Conservation (phyloP, 2,329 filamentous ascomycete genomes). For the Tolypocladium ovalisporum region DNA sequence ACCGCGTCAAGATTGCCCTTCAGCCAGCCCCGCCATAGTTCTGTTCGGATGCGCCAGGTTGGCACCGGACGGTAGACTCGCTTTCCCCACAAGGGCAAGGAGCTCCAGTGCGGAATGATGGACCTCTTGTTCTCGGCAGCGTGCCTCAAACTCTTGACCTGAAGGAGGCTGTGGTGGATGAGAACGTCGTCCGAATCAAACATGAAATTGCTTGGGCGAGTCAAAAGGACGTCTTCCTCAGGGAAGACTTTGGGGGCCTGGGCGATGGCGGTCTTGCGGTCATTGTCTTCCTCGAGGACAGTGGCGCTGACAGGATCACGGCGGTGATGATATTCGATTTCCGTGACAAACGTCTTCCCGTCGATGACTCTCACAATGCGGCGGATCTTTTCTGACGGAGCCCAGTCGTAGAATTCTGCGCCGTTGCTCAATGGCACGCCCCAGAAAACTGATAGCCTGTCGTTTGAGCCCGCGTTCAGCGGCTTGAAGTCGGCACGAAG, state of each 20-base stretch:
- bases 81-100: slow-evolving; percentile 13
- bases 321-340: slow-evolving; percentile 22
- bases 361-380: slow-evolving; percentile 18
- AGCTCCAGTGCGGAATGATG: slow-evolving; percentile 12
- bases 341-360: slow-evolving; percentile 16
- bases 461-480: slow-evolving; percentile 7
- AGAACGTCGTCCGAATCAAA: slow-evolving; percentile 24
- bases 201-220: slow-evolving; percentile 15
- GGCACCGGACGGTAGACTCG: slow-evolving; percentile 24
- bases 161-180: slow-evolving; percentile 17
- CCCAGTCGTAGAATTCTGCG: slow-evolving; percentile 19
- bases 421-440: slow-evolving; percentile 16
- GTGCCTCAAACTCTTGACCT: slow-evolving; percentile 15
- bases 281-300: slow-evolving; percentile 12
- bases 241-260: slow-evolving; percentile 14
- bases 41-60: slow-evolving; percentile 34
- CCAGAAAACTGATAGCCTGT: slow-evolving; percentile 23
- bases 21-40: slow-evolving; percentile 39
- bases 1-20: slow-evolving; percentile 34
- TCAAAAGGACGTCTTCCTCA: slow-evolving; percentile 16
- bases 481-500: slow-evolving; percentile 19
- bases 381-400: slow-evolving; percentile 22
- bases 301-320: slow-evolving; percentile 24
- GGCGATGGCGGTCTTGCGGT: slow-evolving; percentile 10
- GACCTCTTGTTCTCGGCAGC: slow-evolving; percentile 8